Evolutionary conservation across 257 asterid genomes (phyloP), one percentile per base, ranked within the genome.

Genomic region (Solanum chiquidenum): DNA sequence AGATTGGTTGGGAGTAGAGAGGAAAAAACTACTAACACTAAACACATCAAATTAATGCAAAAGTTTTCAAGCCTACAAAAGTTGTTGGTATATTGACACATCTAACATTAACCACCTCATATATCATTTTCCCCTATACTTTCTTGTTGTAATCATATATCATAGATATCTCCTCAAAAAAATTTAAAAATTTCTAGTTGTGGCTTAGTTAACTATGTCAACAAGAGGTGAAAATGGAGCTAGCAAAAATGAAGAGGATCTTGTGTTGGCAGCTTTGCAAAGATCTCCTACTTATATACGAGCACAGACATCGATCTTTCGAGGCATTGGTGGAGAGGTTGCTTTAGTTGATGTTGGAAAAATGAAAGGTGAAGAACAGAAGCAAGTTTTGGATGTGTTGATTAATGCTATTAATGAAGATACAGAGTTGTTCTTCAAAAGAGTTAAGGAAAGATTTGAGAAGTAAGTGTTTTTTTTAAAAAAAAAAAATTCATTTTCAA

Each of bases 391-490:
- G 93, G 98, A 94, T 49, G 93, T 87, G 91, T 29, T 96, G 91
- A 90, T 93, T 83, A 49, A 74, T 84, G 91, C 91, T 5, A 91
- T 95, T 83, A 90, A 91, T 83, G 97, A 89, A 49, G 96, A 96
- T 86, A 83, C 90, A 33, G 97, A 92, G 90, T 79, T 89, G 87
- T 92, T 95, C 88, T 94, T 95, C 79, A 29, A 38, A 34, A 93
- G 95, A 90, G 98, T 94, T 75, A 93, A 95, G 92, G 90, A 86
- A 88, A 93, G 99, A 96, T 96, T 96, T 83, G 96, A 94, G 85
- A 93, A 89, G 99, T 96, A 92, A 93, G 99, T 88, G 38, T 7
- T 7, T 16, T 20, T 60, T 52, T 87, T 73, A 40, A 6, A 0
- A 7, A 3, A 37, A 29, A 10, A 1, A 16, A 10, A 35, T 74